Evolutionary conservation across 352 stramenopile genomes (phyloP).

Genomic region (Globisporangium nunn): DNA sequence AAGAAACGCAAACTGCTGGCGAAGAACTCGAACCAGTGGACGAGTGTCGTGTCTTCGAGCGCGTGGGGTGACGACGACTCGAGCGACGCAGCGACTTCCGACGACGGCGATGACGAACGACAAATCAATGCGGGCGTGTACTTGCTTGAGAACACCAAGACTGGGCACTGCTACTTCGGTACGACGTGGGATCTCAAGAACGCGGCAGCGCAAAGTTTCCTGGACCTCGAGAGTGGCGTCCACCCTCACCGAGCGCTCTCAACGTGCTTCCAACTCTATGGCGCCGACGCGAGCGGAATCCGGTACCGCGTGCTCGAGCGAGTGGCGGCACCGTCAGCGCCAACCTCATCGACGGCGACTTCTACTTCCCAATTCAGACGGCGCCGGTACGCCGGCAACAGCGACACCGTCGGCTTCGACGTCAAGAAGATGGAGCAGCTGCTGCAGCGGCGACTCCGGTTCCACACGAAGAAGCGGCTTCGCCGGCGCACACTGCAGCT

Average conservation of each 20-base stretch:
- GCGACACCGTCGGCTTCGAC: slow-evolving; percentile 24
- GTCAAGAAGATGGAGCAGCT: slow-evolving; percentile 47
- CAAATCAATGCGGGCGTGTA: slow-evolving; percentile 66
- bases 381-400: neutral
- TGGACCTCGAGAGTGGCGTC: slow-evolving; percentile 28
- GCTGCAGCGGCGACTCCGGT: slow-evolving; percentile 25
- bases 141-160: slow-evolving; percentile 50
- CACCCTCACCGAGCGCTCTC: slow-evolving; percentile 43
- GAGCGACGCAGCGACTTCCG: slow-evolving; percentile 1
- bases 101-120: slow-evolving; percentile 12
- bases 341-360: slow-evolving; percentile 1
- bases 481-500: slow-evolving; percentile 28
- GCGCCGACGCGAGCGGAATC: slow-evolving; percentile 28
- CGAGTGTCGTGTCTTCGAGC: slow-evolving; percentile 2
- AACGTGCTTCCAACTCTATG: slow-evolving; percentile 37
- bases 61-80: slow-evolving; percentile 1
- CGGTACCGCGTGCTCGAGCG: slow-evolving; percentile 52
- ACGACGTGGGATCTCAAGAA: slow-evolving; percentile 73
- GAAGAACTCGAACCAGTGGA: slow-evolving; percentile 22
- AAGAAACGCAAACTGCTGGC: slow-evolving; percentile 12
- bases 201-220: slow-evolving; percentile 36
- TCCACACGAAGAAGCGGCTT: slow-evolving; percentile 25
- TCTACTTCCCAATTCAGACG: neutral
- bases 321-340: slow-evolving; percentile 15
- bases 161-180: slow-evolving; percentile 50